A percentile compares a stretch with the other conserved stretches of the same genome.
Evolutionary conservation across 73 alveolate species (phyloP).

Genomic region (Breviolum minutum): DNA sequence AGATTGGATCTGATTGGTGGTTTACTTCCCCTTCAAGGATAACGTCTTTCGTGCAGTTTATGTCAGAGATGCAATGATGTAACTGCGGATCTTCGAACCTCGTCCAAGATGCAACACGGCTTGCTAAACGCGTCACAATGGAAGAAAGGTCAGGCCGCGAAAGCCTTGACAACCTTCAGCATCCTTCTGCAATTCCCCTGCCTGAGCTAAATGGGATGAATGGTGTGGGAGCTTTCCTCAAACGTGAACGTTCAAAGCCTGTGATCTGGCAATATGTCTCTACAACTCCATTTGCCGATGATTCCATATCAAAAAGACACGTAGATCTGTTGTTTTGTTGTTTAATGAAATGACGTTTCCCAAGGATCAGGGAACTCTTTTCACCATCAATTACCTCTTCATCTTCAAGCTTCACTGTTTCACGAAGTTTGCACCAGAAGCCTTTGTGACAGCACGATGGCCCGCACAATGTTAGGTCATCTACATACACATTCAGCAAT

Average conservation of each 20-base stretch:
- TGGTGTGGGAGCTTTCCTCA: neutral
- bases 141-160: neutral
- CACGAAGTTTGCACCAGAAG: neutral
- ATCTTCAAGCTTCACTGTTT: neutral
- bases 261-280: neutral
- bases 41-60: neutral
- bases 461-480: neutral
- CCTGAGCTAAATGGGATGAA: no score
- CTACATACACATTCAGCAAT: neutral
- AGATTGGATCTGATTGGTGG: neutral
- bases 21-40: neutral
- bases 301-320: neutral
- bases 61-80: neutral
- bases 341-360: neutral
- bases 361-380: neutral
- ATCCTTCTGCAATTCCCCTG: neutral
- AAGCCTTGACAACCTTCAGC: conserved; percentile 5
- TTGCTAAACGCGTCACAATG: neutral
- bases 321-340: neutral
- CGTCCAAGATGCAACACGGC: conserved; percentile 2
- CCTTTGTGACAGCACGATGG: neutral
- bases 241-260: neutral
- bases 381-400: neutral
- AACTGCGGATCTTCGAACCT: conserved; percentile 26
- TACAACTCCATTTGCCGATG: neutral